Conservation (phyloP, 2,329 filamentous ascomycete species). For the Pseudogymnoascus sp. region DNA sequence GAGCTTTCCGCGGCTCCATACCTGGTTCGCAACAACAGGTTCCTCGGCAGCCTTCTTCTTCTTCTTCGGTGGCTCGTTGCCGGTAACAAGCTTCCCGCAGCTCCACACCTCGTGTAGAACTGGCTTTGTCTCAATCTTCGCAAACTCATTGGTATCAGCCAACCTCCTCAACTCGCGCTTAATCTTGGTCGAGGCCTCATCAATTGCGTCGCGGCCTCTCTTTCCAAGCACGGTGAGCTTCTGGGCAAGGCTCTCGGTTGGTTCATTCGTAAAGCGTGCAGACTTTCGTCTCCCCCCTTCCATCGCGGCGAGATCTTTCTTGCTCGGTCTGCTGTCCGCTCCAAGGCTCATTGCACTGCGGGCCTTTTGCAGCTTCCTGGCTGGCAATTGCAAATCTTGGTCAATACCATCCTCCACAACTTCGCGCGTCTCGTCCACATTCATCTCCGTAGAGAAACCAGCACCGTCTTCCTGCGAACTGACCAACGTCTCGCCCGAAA, state of each 20-base stretch:
- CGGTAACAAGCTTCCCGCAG: constrained; percentile 13
- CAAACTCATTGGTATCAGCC: constrained; percentile 56
- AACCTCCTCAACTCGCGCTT: constrained; percentile 53
- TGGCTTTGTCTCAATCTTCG: constrained; percentile 50
- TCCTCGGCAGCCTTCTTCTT: constrained; percentile 28
- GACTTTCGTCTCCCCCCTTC: constrained; percentile 32
- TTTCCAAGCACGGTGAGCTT: constrained; percentile 53
- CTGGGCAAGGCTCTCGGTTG: constrained; percentile 38
- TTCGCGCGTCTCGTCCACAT: constrained; percentile 24
- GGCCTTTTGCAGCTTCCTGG: constrained; percentile 32
- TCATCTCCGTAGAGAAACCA: constrained; percentile 21
- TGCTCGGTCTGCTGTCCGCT: constrained; percentile 19
- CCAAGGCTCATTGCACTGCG: constrained; percentile 22
- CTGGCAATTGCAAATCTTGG: constrained; percentile 39
- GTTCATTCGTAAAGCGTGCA: constrained; percentile 36
- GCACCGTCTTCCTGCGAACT: constrained; percentile 26
- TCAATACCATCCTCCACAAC: constrained; percentile 36
- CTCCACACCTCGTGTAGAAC: constrained; percentile 3
- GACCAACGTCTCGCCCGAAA: constrained; percentile 34
- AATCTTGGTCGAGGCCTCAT: constrained; percentile 41
- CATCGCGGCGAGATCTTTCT: constrained; percentile 22
- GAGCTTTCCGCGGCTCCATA: constrained; percentile 60
- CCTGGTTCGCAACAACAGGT: constrained; percentile 43
- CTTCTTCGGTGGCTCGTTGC: constrained; percentile 19
- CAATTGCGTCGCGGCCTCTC: constrained; percentile 47